Evolutionary conservation across 768 basidiomycete genomes (phyloP), one percentile per base, ranked within the genome.

Genomic region (Cytidiella melzeri): DNA sequence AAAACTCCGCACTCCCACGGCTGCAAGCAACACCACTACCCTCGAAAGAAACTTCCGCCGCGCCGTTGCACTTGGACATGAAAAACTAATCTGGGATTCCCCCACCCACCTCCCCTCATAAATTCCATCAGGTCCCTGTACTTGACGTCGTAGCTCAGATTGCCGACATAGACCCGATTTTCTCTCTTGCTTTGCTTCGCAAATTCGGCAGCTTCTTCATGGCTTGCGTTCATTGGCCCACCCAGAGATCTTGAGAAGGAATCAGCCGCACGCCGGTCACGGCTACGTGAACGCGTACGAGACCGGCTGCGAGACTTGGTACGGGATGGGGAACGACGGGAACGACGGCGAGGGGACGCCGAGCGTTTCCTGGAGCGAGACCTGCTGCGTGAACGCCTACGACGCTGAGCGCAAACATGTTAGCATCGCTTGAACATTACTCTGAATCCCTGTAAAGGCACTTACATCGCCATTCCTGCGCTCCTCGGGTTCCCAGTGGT

Each of bases 101-200:
- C 80, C 81, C 73, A 93, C 94, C 87, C 90, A 96, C 94, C 93
- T 92, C 91, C 90, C 86, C 90, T 81, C 92, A 96, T 95, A 68
- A 96, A 97, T 83, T 97, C 92, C 81, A 94, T 92, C 70, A 99
- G 77, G 75, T 98, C 96, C 72, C 92, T 82, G 74, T 95, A 98
- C 73, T 87, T 94, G 83, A 93, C 91, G 68, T 95, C 91, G 77
- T 97, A 99, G 66, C 90, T 92, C 71, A 99, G 81, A 69, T 99
- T 99, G 64, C 96, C 95, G 68, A 97, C 92, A 63, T 99, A 99
- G 62, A 98, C 92, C 60, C 95, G 80, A 69, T 97, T 92, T 77
- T 98, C 96, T 73, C 91, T 82, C 80, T 94, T 92, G 85, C 89
- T 92, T 64, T 85, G 79, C 68, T 96, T 94, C 62, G 92, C 83